Percentiles rank a stretch among this genome's conserved stretches.
Conservation (phyloP, 805 yeast species). For the Kodamaea lidongshanica region DNA sequence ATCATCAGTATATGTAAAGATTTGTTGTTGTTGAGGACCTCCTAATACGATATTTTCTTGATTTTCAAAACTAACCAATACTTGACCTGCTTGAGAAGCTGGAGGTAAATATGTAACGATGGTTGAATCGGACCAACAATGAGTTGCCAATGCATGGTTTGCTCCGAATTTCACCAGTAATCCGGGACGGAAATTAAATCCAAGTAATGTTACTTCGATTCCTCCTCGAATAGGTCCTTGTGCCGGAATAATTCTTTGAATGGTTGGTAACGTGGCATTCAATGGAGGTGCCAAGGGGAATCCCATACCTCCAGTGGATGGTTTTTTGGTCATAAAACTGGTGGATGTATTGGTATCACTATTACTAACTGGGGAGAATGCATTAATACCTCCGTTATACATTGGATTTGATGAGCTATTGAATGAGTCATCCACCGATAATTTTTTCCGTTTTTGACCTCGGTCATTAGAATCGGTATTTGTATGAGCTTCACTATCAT, state of each 20-base stretch:
- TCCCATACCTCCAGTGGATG: too few relatives aligned
- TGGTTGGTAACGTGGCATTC: conserved; percentile 40
- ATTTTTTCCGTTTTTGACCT: conserved; percentile 43
- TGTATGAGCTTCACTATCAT: conserved; percentile 50
- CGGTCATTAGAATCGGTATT: conserved; percentile 33
- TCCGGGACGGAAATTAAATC: conserved; percentile 80
- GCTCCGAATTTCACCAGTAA: conserved; percentile 82
- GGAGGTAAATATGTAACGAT: conserved; percentile 94
- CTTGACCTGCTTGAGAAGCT: conserved; percentile 83
- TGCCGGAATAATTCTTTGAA: conserved; percentile 87
- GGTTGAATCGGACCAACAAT: conserved; percentile 94
- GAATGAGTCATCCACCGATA: conserved; percentile 42
- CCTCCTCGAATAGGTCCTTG: conserved; percentile 97
- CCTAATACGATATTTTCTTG: conserved; percentile 31
- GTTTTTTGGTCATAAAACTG: conserved; percentile 6
- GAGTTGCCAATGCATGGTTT: conserved; percentile 72
- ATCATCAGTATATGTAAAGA: conserved; percentile 91
- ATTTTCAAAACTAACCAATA: conserved; percentile 73
- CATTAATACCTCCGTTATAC: conserved; percentile 34
- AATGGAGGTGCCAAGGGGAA: conserved; percentile 9
- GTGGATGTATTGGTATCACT: conserved; percentile 35
- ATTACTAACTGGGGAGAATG: conserved; percentile 41
- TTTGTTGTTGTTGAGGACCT: conserved; percentile 41
- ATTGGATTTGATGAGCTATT: conserved; percentile 30
- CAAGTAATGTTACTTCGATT: conserved; percentile 85